phyloP scores from a whole-genome alignment of 306 rosid genomes.

The Pyrus pyrifolia region DNA sequence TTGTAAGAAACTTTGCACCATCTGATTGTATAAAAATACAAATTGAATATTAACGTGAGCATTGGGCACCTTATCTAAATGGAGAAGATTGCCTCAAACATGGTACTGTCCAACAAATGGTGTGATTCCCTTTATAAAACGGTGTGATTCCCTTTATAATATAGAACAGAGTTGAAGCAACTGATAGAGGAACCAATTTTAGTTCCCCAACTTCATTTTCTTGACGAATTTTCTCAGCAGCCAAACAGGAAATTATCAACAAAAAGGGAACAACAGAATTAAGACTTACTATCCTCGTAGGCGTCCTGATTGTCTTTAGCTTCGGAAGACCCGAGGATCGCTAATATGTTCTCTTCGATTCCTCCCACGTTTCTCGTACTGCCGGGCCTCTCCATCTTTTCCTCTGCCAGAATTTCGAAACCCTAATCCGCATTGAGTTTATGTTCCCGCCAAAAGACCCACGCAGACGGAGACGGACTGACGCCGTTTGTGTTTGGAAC shows the following conservation, averaged over 20 bases:
- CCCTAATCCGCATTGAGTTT: not conserved
- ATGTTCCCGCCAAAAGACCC: constrained; percentile 4
- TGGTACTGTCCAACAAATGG: constrained; percentile 28
- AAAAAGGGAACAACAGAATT: not conserved
- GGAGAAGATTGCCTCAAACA: constrained; percentile 30
- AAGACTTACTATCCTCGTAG: constrained; percentile 51
- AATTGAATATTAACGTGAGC: not conserved
- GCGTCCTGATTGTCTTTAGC: constrained; percentile 58
- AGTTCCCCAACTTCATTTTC: not conserved
- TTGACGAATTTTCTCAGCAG: not conserved
- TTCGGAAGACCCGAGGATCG: constrained; percentile 57
- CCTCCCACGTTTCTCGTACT: constrained; percentile 22
- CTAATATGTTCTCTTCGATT: constrained; percentile 60
- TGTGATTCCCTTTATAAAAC: constrained; percentile 46
- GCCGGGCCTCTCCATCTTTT: constrained; percentile 38
- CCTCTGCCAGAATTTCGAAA: not conserved
- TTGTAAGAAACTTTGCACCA: constrained; percentile 11
- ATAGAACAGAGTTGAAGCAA: not conserved
- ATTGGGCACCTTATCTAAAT: constrained; percentile 54
- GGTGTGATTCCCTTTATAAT: not conserved
- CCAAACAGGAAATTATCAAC: not conserved
- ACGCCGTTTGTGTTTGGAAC: not conserved
- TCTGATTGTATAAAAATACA: not conserved
- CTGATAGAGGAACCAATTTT: not conserved
- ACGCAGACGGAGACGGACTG: no score